Percentiles rank a stretch among this genome's conserved stretches.
phyloP scores from a whole-genome alignment of 1,284 basidiomycete species.

The Ceratorhiza oryzae-sativae region DNA sequence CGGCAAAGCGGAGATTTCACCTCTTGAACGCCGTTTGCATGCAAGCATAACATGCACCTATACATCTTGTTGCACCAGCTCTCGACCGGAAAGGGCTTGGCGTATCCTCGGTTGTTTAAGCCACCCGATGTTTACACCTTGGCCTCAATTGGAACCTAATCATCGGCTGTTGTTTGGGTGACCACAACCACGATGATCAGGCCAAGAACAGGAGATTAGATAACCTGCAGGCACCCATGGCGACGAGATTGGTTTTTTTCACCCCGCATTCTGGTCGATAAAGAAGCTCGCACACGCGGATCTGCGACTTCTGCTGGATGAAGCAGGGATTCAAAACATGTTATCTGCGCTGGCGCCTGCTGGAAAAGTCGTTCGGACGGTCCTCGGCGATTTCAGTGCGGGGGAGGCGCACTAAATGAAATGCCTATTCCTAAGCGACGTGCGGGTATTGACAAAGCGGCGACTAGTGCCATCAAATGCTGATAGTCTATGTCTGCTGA shows the following conservation, averaged over 20 bases:
- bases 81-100: neutral
- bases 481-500: conserved; percentile 12
- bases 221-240: conserved; percentile 1
- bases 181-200: conserved; percentile 11
- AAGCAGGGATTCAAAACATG: conserved; percentile 32
- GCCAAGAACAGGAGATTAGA: neutral
- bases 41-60: neutral
- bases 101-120: neutral
- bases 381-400: conserved; percentile 29
- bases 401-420: conserved; percentile 1
- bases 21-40: neutral
- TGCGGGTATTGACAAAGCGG: neutral
- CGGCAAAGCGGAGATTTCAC: conserved; percentile 4
- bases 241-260: neutral
- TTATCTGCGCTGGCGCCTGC: neutral
- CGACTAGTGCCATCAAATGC: conserved; percentile 10
- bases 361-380: conserved; percentile 14
- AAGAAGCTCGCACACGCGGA: conserved; percentile 24
- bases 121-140: neutral
- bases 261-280: conserved; percentile 23
- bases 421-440: neutral
- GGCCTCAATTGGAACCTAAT: neutral
- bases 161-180: neutral
- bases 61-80: neutral
- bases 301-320: neutral